phyloP scores from a whole-genome alignment of 441 rosid genomes.

The Corymbia calophylla region DNA sequence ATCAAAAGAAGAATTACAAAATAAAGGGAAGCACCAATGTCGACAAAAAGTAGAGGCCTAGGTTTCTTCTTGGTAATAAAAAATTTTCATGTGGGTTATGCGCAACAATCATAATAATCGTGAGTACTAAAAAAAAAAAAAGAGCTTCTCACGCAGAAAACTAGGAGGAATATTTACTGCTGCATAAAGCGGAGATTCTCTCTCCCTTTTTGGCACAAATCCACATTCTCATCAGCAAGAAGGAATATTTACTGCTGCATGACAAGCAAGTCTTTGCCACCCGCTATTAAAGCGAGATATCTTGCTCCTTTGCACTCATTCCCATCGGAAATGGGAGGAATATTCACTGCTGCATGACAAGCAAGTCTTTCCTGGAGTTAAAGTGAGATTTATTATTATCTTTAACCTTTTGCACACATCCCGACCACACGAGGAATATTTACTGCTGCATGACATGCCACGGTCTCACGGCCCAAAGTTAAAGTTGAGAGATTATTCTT shows the following conservation, averaged over 20 bases:
- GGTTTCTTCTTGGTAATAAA: not conserved
- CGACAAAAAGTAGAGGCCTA: not conserved
- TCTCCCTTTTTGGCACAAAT: not conserved
- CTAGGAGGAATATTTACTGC: not conserved
- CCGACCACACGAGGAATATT: not conserved
- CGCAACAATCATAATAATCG: not conserved
- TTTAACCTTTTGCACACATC: not conserved
- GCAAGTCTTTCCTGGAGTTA: not conserved
- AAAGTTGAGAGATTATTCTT: not conserved
- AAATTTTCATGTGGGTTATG: not conserved
- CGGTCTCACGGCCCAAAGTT: not conserved
- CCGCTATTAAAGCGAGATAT: not conserved
- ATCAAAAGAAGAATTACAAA: not conserved
- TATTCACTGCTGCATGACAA: not conserved
- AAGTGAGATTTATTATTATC: not conserved
- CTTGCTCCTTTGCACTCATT: not conserved
- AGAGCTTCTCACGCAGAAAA: not conserved
- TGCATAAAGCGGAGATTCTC: not conserved
- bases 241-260: not conserved
- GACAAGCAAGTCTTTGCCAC: not conserved
- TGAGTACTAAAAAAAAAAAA: not conserved
- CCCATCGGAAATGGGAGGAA: not conserved
- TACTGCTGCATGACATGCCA: not conserved
- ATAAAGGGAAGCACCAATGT: not conserved
- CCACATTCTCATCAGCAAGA: not conserved